Base-by-base conservation (phyloP, 768 basidiomycete species). In the Kwoniella botswanensis region DNA sequence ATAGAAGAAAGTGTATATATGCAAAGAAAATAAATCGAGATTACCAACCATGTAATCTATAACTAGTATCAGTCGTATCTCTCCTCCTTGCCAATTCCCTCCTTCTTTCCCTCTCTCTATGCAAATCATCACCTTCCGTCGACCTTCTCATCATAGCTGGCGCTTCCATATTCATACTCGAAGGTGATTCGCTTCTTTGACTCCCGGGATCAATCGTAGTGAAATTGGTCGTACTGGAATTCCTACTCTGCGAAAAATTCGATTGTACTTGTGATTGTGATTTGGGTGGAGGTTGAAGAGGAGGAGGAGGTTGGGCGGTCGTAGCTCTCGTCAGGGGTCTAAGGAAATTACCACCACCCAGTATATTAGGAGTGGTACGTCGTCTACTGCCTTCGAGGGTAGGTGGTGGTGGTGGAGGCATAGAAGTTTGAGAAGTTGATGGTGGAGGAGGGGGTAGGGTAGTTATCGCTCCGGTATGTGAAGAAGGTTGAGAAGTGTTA, bases 31-130 rank as follows among this genome's bases (percentile, higher is more conserved):
- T 35, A 6, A 35, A 35, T 6, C 7, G 35, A 35, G 35, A 35
- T 35, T 53, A 81, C 79, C 79, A 81, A 15, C 79, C 79, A 74
- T 81, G 79, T 54, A 56, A 35, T 22, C 79, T 63, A 73, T 81
- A 81, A 67, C 77, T 73, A 10, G 74, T 81, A 67, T 79, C 77
- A 24, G 68, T 72, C 35, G 70, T 67, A 44, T 70, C 69, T 43
- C 68, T 70, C 44, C 78, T 59, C 66, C 64, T 73, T 13, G 67
- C 71, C 71, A 77, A 35, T 50, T 74, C 72, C 63, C 60, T 73
- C 26, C 77, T 57, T 41, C 75, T 63, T 42, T 75, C 77, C 61
- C 72, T 52, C 13, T 68, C 75, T 21, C 18, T 53, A 29, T 70
- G 63, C 55, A 63, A 50, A 5, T 56, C 66, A 52, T 72, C 76